Conservation (phyloP, 2,329 filamentous ascomycete species). For the Trichoderma aggressivum region DNA sequence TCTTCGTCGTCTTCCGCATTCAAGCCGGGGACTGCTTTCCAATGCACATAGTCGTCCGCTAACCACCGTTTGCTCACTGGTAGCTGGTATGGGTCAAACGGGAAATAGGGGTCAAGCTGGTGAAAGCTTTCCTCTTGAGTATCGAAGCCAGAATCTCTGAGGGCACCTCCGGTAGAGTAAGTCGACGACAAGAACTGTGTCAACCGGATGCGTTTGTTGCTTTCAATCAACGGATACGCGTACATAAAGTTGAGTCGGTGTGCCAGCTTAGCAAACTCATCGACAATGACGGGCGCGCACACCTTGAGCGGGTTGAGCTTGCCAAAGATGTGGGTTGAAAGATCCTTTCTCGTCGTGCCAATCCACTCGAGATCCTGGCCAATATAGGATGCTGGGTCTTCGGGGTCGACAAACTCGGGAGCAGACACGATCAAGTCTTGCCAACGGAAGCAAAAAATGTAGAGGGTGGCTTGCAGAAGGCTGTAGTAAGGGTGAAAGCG, state of each 20-base stretch:
- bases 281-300: slow-evolving; percentile 84
- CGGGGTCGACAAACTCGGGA: slow-evolving; percentile 58
- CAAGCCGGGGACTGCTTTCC: slow-evolving; percentile 70
- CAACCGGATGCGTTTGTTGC: slow-evolving; percentile 85
- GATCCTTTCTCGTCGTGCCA: slow-evolving; percentile 66
- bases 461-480: slow-evolving; percentile 82
- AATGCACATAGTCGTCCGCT: slow-evolving; percentile 76
- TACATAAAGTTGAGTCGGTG: slow-evolving; percentile 86
- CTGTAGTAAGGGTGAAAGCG: slow-evolving; percentile 84
- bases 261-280: slow-evolving; percentile 85
- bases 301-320: slow-evolving; percentile 94
- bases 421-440: slow-evolving; percentile 72
- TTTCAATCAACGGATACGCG: slow-evolving; percentile 81
- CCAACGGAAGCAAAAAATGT: slow-evolving; percentile 98
- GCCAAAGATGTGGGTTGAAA: slow-evolving; percentile 77
- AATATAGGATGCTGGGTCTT: slow-evolving; percentile 57
- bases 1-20: slow-evolving; percentile 55
- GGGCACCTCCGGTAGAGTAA: slow-evolving; percentile 52
- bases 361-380: slow-evolving; percentile 77
- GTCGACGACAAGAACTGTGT: slow-evolving; percentile 63
- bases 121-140: slow-evolving; percentile 71
- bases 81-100: slow-evolving; percentile 93
- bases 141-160: slow-evolving; percentile 47
- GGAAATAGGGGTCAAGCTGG: slow-evolving; percentile 91
- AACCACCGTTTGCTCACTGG: slow-evolving; percentile 86